Evolutionary conservation across 257 asterid genomes (phyloP), one percentile per base, ranked within the genome.

Genomic region (Ocimum tenuiflorum): DNA sequence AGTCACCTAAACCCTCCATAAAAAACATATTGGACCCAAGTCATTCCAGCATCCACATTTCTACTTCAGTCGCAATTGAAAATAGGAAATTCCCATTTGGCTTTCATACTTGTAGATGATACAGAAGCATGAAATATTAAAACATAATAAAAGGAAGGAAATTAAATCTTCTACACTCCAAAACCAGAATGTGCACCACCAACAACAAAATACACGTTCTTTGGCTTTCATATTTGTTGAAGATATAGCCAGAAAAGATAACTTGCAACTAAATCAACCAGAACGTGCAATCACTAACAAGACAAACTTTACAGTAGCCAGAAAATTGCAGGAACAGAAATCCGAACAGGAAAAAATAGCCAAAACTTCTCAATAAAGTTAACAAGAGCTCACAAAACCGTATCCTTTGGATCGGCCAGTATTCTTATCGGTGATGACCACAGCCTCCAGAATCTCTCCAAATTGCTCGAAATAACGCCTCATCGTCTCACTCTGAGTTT

Each of bases 351-450:
- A 72, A 12, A 64, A 33, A 51, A 62, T n/a, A 3, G 35, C 19
- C 6, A 13, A 39, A 54, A 20, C n/a, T 14, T 70, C 23, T 41
- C 53, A 72, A 59, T 20, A 45, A 75, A 59, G 77, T 63, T 64
- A 78, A 52, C 38, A 76, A 77, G 60, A 69, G 72, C 99, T 89
- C 83, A 92, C 99, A 75, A 92, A 92, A 50, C 99, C 99, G 45
- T 89, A 92, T 86, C 99, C 99, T 75, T 92, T 92, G 86, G 99
- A 92, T 78, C 99, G 91, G 74, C 91, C 97, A 42, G 99, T 87
- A 81, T 89, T 92, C 83, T 92, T 92, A 83, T 92, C 99, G 38
- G 99, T 76, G 80, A 92, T 92, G 76, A 92, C 98, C 77, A 92
- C 98, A 13, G 98, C 98, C 80, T 92, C 98, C 18, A 92, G 96